Evolutionary conservation across 441 rosid species (phyloP), one percentile per base, ranked within the genome.

Genomic region (Adansonia rubrostipa): DNA sequence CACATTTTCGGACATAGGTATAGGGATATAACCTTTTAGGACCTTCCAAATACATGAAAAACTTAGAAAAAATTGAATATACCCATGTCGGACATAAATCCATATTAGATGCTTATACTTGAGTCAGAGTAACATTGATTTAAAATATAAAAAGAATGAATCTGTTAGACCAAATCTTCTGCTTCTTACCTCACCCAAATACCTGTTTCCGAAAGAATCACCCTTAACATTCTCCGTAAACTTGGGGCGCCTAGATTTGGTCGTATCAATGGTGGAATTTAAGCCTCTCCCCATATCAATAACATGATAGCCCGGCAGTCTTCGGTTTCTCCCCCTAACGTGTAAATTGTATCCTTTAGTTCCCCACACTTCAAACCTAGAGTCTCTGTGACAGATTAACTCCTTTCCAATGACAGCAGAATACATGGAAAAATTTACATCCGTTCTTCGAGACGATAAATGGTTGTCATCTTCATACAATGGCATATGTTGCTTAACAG

Each of bases 311-410:
- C 95, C 97, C 0, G 98, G 99, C 79, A 89, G 84, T 70, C 86
- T 91, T 83, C 88, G 89, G 79, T 86, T 91, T 80, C 96, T 87
- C 82, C 97, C 94, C 83, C 89, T 88, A 57, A 89, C 87, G 22
- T 93, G 92, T 82, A 90, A 80, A 80, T 86, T 87, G 84, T 91
- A 92, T 64, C 99, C 99, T 78, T 93, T 96, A 6, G 98, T 94
- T 54, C 92, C 98, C 98, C 98, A 94, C 22, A 96, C 93, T 87
- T 96, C 99, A 62, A 88, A 94, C 88, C 98, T 90, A 48, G 98
- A 92, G 85, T 96, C 98, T 40, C 86, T 80, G 77, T 84, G 69
- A 84, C 99, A 94, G 71, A 91, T 80, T 83, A 92, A 82, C 75
- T 96, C 95, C 86, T 91, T 93, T 54, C 91, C 93, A 80, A 88